phyloP scores from a whole-genome alignment of 1,139 yeast genomes.

The Candida tetrigidarum region DNA sequence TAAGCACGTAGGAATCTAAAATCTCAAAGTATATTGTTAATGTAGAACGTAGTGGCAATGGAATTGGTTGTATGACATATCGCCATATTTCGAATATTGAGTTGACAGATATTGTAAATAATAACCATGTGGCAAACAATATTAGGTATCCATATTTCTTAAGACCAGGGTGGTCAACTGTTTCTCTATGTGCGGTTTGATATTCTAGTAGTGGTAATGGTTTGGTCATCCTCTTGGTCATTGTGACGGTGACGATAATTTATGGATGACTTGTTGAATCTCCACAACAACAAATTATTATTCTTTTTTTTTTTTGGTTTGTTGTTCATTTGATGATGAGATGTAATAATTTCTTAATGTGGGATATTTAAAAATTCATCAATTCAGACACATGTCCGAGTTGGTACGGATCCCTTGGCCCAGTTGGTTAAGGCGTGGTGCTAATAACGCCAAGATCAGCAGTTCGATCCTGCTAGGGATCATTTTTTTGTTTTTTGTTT shows the following conservation, averaged over 20 bases:
- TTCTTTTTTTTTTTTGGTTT: too few relatives aligned
- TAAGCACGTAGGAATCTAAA: constrained; percentile 52
- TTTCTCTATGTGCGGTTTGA: constrained; percentile 5
- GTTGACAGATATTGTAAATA: constrained; percentile 47
- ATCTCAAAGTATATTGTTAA: constrained; percentile 22
- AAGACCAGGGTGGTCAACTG: constrained; percentile 8
- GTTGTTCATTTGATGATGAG: too few relatives aligned
- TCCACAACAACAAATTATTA: too few relatives aligned
- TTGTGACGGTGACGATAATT: too few relatives aligned
- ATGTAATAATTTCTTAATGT: too few relatives aligned
- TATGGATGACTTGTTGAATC: too few relatives aligned
- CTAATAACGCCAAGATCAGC: constrained; percentile 86
- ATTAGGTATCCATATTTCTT: constrained; percentile 41
- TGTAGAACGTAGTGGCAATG: constrained; percentile 19
- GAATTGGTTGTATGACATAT: constrained; percentile 40
- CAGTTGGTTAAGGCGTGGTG: constrained; percentile 93
- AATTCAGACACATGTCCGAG: too few relatives aligned
- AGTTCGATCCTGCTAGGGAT: constrained; percentile 89
- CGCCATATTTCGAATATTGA: constrained; percentile 50
- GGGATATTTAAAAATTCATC: too few relatives aligned
- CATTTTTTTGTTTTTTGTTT: constrained; percentile 31
- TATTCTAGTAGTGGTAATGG: constrained; percentile 12
- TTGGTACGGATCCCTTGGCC: constrained; percentile 93
- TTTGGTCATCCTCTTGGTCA: not conserved
- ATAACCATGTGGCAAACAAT: constrained; percentile 40